Percentiles rank a stretch among this genome's conserved stretches.
Conservation (phyloP, 805 yeast species). For the Hanseniaspora nectarophila region DNA sequence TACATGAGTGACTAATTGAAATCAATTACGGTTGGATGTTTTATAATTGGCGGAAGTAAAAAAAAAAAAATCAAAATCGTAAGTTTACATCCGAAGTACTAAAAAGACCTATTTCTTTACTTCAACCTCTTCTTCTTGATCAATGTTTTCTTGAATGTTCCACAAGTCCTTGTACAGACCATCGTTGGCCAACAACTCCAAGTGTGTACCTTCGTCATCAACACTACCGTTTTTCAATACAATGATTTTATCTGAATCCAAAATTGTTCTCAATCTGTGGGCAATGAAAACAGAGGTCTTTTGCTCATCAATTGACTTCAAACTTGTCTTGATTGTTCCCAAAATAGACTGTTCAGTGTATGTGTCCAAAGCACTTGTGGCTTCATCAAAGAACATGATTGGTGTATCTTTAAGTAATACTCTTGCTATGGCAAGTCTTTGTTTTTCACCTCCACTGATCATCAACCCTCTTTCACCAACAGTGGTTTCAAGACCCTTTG, state of each 20-base stretch:
- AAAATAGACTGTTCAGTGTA: constrained; percentile 83
- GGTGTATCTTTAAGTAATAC: constrained; percentile 76
- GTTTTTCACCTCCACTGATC: constrained; percentile 99
- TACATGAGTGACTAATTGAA: too few relatives aligned
- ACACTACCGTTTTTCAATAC: constrained; percentile 71
- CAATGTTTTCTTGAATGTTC: constrained; percentile 80
- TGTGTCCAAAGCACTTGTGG: constrained; percentile 91
- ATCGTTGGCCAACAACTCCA: constrained; percentile 40
- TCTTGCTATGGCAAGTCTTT: constrained; percentile 85
- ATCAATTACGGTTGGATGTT: too few relatives aligned
- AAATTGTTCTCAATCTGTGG: constrained; percentile 83
- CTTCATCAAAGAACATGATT: constrained; percentile 91
- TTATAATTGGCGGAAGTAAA: too few relatives aligned
- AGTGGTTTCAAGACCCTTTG: constrained; percentile 71
- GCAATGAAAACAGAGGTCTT: constrained; percentile 81
- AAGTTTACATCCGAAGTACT: too few relatives aligned
- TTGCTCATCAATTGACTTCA: constrained; percentile 36
- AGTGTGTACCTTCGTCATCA: constrained; percentile 79
- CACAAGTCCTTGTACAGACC: constrained; percentile 66
- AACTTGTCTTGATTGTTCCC: constrained; percentile 57
- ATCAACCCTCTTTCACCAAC: constrained; percentile 98
- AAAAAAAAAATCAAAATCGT: too few relatives aligned
- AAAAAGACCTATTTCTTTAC: too few relatives aligned
- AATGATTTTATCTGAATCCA: constrained; percentile 86
- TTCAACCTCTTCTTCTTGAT: too few relatives aligned